Evolutionary conservation across 345 rosid species (phyloP).

Genomic region (Eucalyptus marginata): DNA sequence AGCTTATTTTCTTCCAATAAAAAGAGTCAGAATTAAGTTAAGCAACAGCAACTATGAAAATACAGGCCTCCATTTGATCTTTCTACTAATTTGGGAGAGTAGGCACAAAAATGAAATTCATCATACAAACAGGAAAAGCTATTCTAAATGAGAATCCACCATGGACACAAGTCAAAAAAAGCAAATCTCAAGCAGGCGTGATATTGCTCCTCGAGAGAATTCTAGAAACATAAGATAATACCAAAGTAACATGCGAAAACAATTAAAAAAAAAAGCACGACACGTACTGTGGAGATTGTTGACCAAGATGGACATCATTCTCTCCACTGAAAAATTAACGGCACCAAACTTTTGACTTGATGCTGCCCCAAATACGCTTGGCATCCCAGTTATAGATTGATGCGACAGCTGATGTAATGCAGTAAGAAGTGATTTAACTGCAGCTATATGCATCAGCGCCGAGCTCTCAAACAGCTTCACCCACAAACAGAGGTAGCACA

Average conservation of each 20-base stretch:
- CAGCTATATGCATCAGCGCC: conserved; percentile 88
- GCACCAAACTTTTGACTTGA: conserved; percentile 69
- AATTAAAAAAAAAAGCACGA: neutral
- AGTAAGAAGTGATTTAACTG: conserved; percentile 92
- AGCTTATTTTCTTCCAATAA: neutral
- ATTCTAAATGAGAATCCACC: neutral
- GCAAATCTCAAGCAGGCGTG: neutral
- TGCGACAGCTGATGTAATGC: conserved; percentile 75
- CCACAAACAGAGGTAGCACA: conserved; percentile 8
- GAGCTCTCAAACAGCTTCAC: conserved; percentile 95
- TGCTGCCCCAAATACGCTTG: conserved; percentile 61
- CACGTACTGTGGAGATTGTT: conserved; percentile 94
- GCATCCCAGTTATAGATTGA: conserved; percentile 71
- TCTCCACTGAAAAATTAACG: conserved; percentile 83
- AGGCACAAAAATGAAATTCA: neutral
- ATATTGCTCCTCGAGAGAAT: neutral
- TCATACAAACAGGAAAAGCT: neutral
- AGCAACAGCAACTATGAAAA: neutral
- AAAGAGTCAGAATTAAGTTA: neutral
- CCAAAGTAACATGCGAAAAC: neutral
- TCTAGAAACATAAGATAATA: neutral
- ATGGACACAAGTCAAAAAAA: neutral
- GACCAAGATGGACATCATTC: conserved; percentile 86
- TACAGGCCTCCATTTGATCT: neutral
- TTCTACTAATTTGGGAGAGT: neutral